Percentiles rank a stretch among this genome's conserved stretches.
Conservation (phyloP, 768 basidiomycete species). For the Lentinula detonsa region DNA sequence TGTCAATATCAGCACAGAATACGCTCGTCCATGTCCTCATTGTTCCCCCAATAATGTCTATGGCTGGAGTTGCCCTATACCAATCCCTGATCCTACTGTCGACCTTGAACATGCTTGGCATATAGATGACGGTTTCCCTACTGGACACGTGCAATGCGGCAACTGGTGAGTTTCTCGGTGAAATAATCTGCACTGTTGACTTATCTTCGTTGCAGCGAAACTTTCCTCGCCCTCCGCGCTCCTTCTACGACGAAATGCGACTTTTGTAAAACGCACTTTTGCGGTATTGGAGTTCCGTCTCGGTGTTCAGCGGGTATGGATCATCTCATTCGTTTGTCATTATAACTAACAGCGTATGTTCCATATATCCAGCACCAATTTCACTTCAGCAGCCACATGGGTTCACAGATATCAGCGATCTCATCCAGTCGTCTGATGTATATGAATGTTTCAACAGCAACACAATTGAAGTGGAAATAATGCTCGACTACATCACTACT, state of each 20-base stretch:
- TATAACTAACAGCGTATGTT: not conserved
- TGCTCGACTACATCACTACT: slow-evolving; percentile 72
- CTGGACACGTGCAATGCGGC: slow-evolving; percentile 76
- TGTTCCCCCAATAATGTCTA: slow-evolving; percentile 63
- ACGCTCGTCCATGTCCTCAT: slow-evolving; percentile 76
- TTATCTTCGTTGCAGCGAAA: slow-evolving; percentile 45
- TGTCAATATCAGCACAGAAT: slow-evolving; percentile 57
- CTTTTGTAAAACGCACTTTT: slow-evolving; percentile 77
- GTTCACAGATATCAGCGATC: slow-evolving; percentile 61
- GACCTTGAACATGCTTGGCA: slow-evolving; percentile 74
- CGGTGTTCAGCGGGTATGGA: slow-evolving; percentile 38
- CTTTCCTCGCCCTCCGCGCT: slow-evolving; percentile 62
- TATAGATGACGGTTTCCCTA: slow-evolving; percentile 70
- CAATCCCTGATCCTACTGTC: slow-evolving; percentile 63
- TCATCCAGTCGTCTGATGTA: slow-evolving; percentile 69
- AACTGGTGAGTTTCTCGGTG: slow-evolving; percentile 51
- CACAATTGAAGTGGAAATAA: slow-evolving; percentile 73
- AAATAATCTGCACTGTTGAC: not conserved
- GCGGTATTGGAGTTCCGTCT: slow-evolving; percentile 71
- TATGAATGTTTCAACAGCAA: slow-evolving; percentile 81
- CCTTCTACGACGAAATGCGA: slow-evolving; percentile 82
- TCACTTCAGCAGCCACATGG: slow-evolving; percentile 62
- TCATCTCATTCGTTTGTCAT: not conserved
- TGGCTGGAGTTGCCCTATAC: slow-evolving; percentile 79
- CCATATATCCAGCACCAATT: slow-evolving; percentile 42